These are phyloP conservation scores for Penicillium daleae DNA, from an alignment of 495 filamentous ascomycete genomes.

Conservation along the genomic window DNA sequence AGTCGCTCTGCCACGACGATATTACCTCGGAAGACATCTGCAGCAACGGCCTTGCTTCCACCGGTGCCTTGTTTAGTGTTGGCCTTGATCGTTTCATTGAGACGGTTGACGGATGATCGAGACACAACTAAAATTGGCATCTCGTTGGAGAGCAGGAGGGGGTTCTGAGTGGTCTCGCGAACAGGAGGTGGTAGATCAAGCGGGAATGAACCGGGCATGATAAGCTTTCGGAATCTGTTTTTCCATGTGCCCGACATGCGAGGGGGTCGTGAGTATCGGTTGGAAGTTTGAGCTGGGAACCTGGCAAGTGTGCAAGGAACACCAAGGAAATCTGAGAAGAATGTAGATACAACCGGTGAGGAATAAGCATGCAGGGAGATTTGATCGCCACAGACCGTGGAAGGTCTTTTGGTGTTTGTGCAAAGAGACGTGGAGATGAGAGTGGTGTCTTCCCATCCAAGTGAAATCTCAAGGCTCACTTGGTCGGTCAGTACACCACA, in stretches of 20 bases:
- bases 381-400: constrained; percentile 80
- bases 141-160: constrained; percentile 86
- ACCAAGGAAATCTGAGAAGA: constrained; percentile 73
- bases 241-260: constrained; percentile 24
- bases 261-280: constrained; percentile 61
- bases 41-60: constrained; percentile 57
- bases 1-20: constrained; percentile 68
- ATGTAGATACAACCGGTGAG: constrained; percentile 62
- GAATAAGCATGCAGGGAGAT: constrained; percentile 70
- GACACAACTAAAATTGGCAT: constrained; percentile 87
- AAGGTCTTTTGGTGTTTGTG: constrained; percentile 32
- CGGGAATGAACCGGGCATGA: constrained; percentile 63
- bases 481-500: constrained; percentile 32
- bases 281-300: constrained; percentile 66
- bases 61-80: constrained; percentile 39
- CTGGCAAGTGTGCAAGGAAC: constrained; percentile 80
- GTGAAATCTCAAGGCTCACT: constrained; percentile 52
- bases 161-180: constrained; percentile 41
- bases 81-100: constrained; percentile 71
- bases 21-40: constrained; percentile 83
- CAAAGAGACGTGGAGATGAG: constrained; percentile 50
- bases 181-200: constrained; percentile 51
- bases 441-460: constrained; percentile 62
- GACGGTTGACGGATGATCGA: constrained; percentile 71
- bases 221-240: constrained; percentile 38